Evolutionary conservation across 73 alveolate species (phyloP).

Genomic region (Effrenium voratum): DNA sequence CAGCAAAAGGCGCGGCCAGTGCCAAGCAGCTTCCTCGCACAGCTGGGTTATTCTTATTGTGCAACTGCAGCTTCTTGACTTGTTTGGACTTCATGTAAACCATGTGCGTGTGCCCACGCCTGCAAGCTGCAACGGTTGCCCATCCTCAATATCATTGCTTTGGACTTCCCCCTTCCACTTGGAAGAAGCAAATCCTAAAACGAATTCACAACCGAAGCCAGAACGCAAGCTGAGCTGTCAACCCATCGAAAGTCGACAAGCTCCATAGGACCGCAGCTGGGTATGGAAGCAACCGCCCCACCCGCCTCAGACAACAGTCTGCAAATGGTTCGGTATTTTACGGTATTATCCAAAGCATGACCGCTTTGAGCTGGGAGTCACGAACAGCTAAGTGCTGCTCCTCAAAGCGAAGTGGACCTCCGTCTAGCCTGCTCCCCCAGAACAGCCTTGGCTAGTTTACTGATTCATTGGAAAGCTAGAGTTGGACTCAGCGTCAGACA

Average conservation of each 20-base stretch:
- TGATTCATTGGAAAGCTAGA: not conserved
- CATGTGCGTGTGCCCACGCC: no score
- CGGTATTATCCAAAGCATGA: no score
- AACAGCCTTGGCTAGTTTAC: conserved; percentile 4
- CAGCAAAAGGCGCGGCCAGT: conserved; percentile 47
- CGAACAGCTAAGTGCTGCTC: not conserved
- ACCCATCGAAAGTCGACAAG: conserved; percentile 80
- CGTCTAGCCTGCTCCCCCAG: conserved; percentile 47
- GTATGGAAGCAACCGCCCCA: not conserved
- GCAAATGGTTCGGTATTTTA: no score
- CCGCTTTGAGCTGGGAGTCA: no score
- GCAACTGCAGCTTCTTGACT: not conserved
- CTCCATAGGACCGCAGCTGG: conserved; percentile 48
- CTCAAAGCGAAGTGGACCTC: conserved; percentile 13
- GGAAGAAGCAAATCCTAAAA: not conserved
- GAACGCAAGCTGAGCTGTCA: no score
- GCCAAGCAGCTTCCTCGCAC: conserved; percentile 58
- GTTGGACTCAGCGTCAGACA: no score
- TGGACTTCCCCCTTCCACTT: not conserved
- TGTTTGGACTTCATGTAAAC: no score
- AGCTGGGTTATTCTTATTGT: not conserved
- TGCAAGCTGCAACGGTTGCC: not conserved
- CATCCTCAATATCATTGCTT: not conserved
- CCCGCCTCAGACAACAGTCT: not conserved
- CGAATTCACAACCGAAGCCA: no score